Conservation (phyloP, 345 rosid species). For the Hevea brasiliensis region DNA sequence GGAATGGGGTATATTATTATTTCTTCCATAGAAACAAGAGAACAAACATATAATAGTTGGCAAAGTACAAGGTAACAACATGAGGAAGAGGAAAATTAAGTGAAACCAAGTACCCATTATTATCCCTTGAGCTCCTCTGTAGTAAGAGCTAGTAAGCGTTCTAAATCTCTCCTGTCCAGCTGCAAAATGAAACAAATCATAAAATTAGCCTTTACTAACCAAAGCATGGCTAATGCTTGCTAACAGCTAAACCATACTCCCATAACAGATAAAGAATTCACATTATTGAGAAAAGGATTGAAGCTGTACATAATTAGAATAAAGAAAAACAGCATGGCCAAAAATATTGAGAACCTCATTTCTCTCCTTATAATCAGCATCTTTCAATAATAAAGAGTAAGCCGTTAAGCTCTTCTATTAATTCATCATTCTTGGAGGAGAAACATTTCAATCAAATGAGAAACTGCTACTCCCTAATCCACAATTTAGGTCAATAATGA, state of each 20-base stretch:
- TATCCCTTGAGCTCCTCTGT: constrained; percentile 96
- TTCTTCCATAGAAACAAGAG: neutral
- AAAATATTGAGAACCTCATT: neutral
- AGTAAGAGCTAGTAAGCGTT: constrained; percentile 88
- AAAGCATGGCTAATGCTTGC: neutral
- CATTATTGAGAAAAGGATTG: neutral
- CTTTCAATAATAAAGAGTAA: neutral
- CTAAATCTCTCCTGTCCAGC: constrained; percentile 99
- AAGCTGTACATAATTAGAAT: neutral
- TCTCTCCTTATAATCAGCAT: neutral
- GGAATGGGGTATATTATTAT: neutral
- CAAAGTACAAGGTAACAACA: neutral
- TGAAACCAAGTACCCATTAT: constrained; percentile 66
- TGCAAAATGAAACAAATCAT: constrained; percentile 31
- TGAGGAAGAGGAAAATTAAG: constrained; percentile 1
- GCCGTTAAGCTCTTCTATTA: neutral
- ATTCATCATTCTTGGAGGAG: neutral
- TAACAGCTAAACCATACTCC: neutral
- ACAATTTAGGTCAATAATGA: neutral
- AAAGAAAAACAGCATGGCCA: neutral
- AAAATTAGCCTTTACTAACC: neutral
- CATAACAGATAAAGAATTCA: neutral
- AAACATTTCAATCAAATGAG: neutral
- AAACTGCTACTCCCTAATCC: neutral
- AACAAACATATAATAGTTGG: neutral